Evolutionary conservation across 179 eudicot genomes (phyloP).

Genomic region (Nepenthes alata): DNA sequence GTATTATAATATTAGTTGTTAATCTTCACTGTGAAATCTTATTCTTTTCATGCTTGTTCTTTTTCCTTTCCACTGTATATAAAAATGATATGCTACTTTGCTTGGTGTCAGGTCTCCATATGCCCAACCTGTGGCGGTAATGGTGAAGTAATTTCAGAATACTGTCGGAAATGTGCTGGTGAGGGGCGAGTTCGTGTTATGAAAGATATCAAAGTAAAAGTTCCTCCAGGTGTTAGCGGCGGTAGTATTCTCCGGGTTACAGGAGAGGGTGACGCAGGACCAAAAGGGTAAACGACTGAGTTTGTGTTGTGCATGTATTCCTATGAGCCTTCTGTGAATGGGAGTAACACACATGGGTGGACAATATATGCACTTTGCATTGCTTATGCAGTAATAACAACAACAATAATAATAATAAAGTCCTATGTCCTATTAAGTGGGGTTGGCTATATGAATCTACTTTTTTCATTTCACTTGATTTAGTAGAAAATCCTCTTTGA

Average conservation of each 20-base stretch:
- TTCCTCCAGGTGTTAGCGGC: conserved; percentile 93
- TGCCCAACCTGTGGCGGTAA: conserved; percentile 93
- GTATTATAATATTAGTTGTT: no score
- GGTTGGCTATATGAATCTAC: no score
- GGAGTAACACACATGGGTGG: no score
- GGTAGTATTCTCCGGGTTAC: conserved; percentile 91
- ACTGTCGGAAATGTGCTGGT: conserved; percentile 86
- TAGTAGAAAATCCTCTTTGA: no score
- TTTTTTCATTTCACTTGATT: no score
- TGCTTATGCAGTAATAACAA: no score
- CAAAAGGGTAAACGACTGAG: conserved; percentile 60
- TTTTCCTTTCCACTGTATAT: background rate
- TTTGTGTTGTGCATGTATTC: background rate
- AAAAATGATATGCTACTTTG: conserved; percentile 1
- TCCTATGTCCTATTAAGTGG: no score
- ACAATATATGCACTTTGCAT: no score
- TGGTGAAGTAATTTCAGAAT: conserved; percentile 86
- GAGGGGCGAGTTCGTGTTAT: conserved; percentile 77
- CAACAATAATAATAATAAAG: no score
- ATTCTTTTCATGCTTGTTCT: background rate
- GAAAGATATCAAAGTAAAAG: conserved; percentile 88
- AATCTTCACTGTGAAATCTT: background rate
- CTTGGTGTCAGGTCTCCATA: conserved; percentile 55
- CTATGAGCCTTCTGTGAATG: background rate
- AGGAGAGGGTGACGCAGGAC: conserved; percentile 99